Percentiles rank a stretch among this genome's conserved stretches.
phyloP scores from a whole-genome alignment of 1,284 basidiomycete genomes.

The Cutaneotrichosporon sp. region DNA sequence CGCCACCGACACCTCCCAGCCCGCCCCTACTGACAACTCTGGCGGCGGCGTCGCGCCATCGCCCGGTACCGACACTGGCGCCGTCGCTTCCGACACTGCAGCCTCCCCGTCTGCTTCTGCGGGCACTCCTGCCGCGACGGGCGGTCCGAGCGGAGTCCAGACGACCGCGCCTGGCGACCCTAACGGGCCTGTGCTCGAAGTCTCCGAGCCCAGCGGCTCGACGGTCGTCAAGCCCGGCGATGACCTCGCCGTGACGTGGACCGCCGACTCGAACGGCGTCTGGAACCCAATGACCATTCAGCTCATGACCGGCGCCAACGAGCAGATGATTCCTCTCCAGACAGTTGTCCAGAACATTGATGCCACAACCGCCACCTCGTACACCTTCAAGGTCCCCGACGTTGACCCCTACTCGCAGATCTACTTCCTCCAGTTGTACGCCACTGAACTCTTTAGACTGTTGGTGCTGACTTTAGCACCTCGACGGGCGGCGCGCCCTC shows the following conservation, averaged over 20 bases:
- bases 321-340: slow-evolving; percentile 27
- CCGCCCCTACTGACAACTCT: slow-evolving; percentile 3
- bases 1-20: not conserved
- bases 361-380: slow-evolving; percentile 32
- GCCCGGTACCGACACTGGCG: not conserved
- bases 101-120: not conserved
- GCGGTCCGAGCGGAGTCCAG: not conserved
- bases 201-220: slow-evolving; percentile 36
- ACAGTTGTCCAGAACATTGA: slow-evolving; percentile 46
- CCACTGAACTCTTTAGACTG: not conserved
- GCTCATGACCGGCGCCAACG: slow-evolving; percentile 52
- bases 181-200: not conserved
- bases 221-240: slow-evolving; percentile 47
- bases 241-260: slow-evolving; percentile 46
- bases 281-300: slow-evolving; percentile 52
- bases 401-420: slow-evolving; percentile 52
- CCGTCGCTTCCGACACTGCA: not conserved
- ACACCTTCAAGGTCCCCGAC: slow-evolving; percentile 39
- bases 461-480: slow-evolving; percentile 28
- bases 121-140: not conserved
- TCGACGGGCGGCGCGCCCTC: slow-evolving; percentile 34
- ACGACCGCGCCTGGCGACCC: slow-evolving; percentile 2
- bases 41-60: not conserved
- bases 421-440: slow-evolving; percentile 54
- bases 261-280: slow-evolving; percentile 46